Evolutionary conservation across 2,329 filamentous ascomycete genomes (phyloP).

Genomic region (Harringtonia aguacate): DNA sequence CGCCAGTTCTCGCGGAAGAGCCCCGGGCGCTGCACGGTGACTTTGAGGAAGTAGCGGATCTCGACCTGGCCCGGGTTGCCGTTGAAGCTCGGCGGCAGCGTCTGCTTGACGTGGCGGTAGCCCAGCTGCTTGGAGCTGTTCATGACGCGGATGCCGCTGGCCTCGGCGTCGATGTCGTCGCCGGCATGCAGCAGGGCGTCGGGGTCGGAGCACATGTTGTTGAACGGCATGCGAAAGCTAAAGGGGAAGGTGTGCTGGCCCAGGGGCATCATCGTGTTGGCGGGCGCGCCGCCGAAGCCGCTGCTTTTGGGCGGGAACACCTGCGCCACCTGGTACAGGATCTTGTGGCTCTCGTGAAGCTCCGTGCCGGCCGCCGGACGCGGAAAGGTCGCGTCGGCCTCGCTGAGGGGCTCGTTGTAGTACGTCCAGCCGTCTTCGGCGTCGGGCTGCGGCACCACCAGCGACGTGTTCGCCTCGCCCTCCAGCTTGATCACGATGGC

Average conservation of each 20-base stretch:
- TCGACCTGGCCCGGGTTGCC: slow-evolving; percentile 86
- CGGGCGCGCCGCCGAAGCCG: slow-evolving; percentile 23
- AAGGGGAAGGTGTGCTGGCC: slow-evolving; percentile 71
- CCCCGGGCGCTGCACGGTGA: slow-evolving; percentile 80
- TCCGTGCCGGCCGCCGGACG: slow-evolving; percentile 22
- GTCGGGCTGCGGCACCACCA: slow-evolving; percentile 3
- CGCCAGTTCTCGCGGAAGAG: slow-evolving; percentile 87
- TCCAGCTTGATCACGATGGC: slow-evolving; percentile 76
- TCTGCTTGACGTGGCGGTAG: slow-evolving; percentile 67
- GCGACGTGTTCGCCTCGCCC: slow-evolving; percentile 62
- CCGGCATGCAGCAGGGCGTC: slow-evolving; percentile 42
- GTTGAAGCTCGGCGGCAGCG: slow-evolving; percentile 79
- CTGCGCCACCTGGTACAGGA: slow-evolving; percentile 62
- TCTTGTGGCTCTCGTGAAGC: slow-evolving; percentile 54
- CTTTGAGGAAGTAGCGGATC: slow-evolving; percentile 90
- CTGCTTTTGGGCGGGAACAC: slow-evolving; percentile 53
- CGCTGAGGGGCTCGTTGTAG: not conserved
- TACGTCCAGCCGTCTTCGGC: slow-evolving; percentile 10
- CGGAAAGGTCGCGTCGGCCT: not conserved
- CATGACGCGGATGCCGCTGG: slow-evolving; percentile 47
- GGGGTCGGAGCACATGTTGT: slow-evolving; percentile 56
- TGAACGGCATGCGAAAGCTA: slow-evolving; percentile 66
- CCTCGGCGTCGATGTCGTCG: slow-evolving; percentile 42
- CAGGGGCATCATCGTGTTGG: slow-evolving; percentile 40
- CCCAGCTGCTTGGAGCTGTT: slow-evolving; percentile 52